Evolutionary conservation across 2,329 filamentous ascomycete species (phyloP).

Genomic region (Ilyonectria destructans): DNA sequence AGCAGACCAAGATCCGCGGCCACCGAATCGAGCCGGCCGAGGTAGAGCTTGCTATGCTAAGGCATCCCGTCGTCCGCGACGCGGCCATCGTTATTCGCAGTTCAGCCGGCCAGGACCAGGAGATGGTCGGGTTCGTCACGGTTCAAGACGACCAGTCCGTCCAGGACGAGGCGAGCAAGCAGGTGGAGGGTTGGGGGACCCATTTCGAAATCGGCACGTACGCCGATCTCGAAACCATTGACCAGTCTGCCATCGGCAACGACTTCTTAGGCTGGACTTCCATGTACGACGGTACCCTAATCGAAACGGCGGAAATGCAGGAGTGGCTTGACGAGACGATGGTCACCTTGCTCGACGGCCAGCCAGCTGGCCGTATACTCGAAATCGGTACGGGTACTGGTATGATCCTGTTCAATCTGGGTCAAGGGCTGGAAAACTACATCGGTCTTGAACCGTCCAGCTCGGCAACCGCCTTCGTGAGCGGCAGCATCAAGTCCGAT

Average conservation of each 20-base stretch:
- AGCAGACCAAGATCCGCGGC: too few species aligned
- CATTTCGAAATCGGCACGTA: too few species aligned
- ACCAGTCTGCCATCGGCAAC: conserved; percentile 39
- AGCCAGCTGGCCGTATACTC: conserved; percentile 39
- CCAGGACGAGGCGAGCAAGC: too few species aligned
- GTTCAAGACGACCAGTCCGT: too few species aligned
- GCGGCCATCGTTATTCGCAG: too few species aligned
- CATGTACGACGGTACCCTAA: conserved; percentile 45
- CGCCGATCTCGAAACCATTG: too few species aligned
- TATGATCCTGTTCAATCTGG: conserved; percentile 52
- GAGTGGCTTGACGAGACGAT: conserved; percentile 54
- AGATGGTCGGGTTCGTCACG: too few species aligned
- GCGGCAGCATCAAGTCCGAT: conserved; percentile 26
- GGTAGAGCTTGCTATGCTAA: too few species aligned
- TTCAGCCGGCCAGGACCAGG: too few species aligned
- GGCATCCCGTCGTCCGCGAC: too few species aligned
- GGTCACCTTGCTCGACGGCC: conserved; percentile 32
- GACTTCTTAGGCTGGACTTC: conserved; percentile 50
- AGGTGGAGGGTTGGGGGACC: too few species aligned
- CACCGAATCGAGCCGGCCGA: too few species aligned
- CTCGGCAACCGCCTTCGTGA: conserved; percentile 41
- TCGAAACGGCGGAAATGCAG: conserved; percentile 50
- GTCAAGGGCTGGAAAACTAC: conserved; percentile 41
- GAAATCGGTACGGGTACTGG: conserved; percentile 52
- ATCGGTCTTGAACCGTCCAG: conserved; percentile 49